phyloP scores from a whole-genome alignment of 352 stramenopile species.

The Phytophthora sp. region DNA sequence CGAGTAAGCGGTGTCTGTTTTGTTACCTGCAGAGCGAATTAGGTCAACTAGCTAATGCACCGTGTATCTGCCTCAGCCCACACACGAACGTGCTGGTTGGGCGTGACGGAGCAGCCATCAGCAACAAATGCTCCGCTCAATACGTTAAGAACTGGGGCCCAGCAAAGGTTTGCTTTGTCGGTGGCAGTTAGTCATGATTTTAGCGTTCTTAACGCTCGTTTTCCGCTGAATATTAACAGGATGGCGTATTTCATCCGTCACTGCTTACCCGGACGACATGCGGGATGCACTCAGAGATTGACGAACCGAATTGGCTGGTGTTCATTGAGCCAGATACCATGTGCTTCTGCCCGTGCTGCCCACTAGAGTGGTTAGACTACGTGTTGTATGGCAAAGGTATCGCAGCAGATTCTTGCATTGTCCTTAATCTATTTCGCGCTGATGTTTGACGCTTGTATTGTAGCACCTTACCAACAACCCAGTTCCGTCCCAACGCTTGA shows the following conservation, averaged over 20 bases:
- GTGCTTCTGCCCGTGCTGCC: conserved; percentile 85
- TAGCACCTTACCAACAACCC: conserved; percentile 79
- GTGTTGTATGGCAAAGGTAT: conserved; percentile 70
- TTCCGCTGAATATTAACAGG: conserved; percentile 34
- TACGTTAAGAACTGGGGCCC: conserved; percentile 81
- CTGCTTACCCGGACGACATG: conserved; percentile 63
- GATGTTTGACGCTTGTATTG: too few species aligned
- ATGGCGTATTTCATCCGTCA: conserved; percentile 60
- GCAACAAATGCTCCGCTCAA: conserved; percentile 69
- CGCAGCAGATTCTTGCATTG: neutral
- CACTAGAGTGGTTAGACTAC: conserved; percentile 86
- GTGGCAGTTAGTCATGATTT: neutral
- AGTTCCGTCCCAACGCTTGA: conserved; percentile 56
- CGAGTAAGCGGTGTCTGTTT: conserved; percentile 54
- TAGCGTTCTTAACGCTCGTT: neutral
- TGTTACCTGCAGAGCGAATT: neutral
- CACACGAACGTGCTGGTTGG: conserved; percentile 82
- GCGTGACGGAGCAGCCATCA: conserved; percentile 76
- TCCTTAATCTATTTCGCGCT: too few species aligned
- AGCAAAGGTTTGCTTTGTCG: conserved; percentile 36
- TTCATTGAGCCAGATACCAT: conserved; percentile 51
- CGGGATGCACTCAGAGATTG: conserved; percentile 21
- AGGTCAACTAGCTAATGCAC: too few species aligned
- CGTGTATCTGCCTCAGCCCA: conserved; percentile 45
- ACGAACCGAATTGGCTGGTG: conserved; percentile 36